Evolutionary conservation across 1,284 basidiomycete genomes (phyloP), one percentile per base, ranked within the genome.

Genomic region (Cutaneotrichosporon sp.): DNA sequence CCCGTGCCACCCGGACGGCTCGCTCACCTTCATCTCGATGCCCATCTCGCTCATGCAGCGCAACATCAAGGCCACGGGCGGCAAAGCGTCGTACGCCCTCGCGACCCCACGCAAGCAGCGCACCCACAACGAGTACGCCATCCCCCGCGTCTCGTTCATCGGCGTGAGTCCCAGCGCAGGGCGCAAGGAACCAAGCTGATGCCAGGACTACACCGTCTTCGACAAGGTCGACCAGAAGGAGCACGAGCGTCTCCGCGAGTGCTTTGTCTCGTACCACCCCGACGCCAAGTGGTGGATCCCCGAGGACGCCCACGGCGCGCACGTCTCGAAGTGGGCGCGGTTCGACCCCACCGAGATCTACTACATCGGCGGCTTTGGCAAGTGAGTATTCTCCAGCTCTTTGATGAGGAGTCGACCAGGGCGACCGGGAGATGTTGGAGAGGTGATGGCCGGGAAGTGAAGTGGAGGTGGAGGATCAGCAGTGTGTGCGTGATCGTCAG

Each of bases 361-460:
- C 73, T 87, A 86, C 67, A 85, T 87, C 9, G 87, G 87, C 22
- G 86, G 86, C 4, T 88, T 88, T 68, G 87, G 86, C 38, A 84
- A 82, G 84, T 85, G 68, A 73, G 84, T 67, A 3, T 6, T 4
- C 29, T 29, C 11, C 11, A 14, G 42, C 25, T 3, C 25, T n/a
- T 7, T 25, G 25, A 18, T 9, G 0, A 14, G 4, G 49, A 29
- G n/a, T n/a, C n/a, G n/a, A n/a, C n/a, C n/a, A n/a, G n/a, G 36
- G 9, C 10, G 27, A 29, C 9, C 4, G 29, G 29, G 29, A 29
- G 29, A 29, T 9, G 29, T 4, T 29, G 29, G 5, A 9, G 29
- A 29, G 29, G 29, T 29, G 29, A 29, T 9, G 29, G 29, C 29
- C 5, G 5, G 22, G 45, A 13, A 47, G 45, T 22, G 45, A 22